Evolutionary conservation across 2,329 filamentous ascomycete genomes (phyloP), one percentile per base, ranked within the genome.

Genomic region (Alternaria consortialis): DNA sequence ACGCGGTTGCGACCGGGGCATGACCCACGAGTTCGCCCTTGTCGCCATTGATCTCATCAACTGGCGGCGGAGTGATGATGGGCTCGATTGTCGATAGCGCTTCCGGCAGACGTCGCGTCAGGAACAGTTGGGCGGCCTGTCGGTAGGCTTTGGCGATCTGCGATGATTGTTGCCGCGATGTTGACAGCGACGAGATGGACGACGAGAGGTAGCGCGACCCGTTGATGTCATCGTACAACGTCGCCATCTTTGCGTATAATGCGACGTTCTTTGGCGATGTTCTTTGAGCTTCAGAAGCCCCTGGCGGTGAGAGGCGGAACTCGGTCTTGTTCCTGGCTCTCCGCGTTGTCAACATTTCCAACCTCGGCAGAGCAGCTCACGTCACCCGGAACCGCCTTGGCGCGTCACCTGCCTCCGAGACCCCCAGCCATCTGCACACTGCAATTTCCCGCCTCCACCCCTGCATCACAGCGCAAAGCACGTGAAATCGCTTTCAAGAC

Each of bases 71-170:
- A 1, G 86, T 89, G 73, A 99, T 91, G 63, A 97, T 86, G 8
- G 94, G 92, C 48, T 94, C 85, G 53, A 99, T 87, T 4, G 91
- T 93, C 23, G 92, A 91, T 31, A 97, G 85, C 0, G 94, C 92
- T 80, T 99, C 95, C 69, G 93, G 91, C 55, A 98, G 84, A 48
- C 94, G 91, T 79, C 95, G 93, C 79, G 95, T 99, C 62, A 99
- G 86, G 81, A 97, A 99, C 25, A 98, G 87, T 66, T 95, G 94
- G 7, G 93, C 96, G 32, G 95, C 92, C 82, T 97, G 93, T 68
- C 94, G 92, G 82, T 98, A 98, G 31, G 91, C 91, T 80, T 95
- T 95, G 69, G 94, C 95, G 73, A 97, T 91, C 73, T 91, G 88
- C 50, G 88, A 90, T 44, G 89, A 84, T 37, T 85, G 85, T 55